Percentiles rank a stretch among this genome's conserved stretches.
phyloP scores from a whole-genome alignment of 139 green algal genomes.

The Desmodesmus armatus region DNA sequence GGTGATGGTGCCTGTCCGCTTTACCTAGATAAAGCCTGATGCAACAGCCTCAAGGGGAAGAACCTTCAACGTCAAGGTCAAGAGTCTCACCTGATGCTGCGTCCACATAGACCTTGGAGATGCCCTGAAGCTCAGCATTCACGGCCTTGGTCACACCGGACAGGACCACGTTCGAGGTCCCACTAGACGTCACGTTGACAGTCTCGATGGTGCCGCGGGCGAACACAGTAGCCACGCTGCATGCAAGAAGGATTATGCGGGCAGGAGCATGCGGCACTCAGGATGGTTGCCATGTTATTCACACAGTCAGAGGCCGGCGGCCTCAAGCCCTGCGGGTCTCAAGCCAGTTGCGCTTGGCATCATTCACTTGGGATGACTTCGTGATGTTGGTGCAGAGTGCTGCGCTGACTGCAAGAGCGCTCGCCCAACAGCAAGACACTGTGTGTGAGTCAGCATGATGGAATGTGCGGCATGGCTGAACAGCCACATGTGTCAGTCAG shows the following conservation, averaged over 20 bases:
- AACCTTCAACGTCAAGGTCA: not conserved
- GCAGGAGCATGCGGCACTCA: not conserved
- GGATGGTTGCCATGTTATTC: not conserved
- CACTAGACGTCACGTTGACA: not conserved
- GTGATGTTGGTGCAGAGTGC: not conserved
- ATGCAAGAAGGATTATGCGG: not conserved
- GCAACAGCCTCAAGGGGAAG: not conserved
- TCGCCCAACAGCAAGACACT: not conserved
- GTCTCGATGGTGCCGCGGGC: not conserved
- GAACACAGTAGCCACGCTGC: conserved; percentile 7
- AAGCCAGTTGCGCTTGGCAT: not conserved
- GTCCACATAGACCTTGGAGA: conserved; percentile 12
- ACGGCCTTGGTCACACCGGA: not conserved
- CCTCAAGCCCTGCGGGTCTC: not conserved
- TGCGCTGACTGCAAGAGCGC: not conserved
- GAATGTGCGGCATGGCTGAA: not conserved
- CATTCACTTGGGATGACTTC: too few relatives aligned
- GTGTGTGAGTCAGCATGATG: not conserved
- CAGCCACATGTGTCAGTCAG: not conserved
- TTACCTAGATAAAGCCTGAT: not conserved
- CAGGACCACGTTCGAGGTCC: not conserved
- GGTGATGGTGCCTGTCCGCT: not conserved
- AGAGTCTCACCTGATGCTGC: not conserved
- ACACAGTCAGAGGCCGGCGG: not conserved
- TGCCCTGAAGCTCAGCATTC: not conserved